Evolutionary conservation across 192 early-diverging fungal species (phyloP).

Genomic region (Linnemannia schmuckeri): DNA sequence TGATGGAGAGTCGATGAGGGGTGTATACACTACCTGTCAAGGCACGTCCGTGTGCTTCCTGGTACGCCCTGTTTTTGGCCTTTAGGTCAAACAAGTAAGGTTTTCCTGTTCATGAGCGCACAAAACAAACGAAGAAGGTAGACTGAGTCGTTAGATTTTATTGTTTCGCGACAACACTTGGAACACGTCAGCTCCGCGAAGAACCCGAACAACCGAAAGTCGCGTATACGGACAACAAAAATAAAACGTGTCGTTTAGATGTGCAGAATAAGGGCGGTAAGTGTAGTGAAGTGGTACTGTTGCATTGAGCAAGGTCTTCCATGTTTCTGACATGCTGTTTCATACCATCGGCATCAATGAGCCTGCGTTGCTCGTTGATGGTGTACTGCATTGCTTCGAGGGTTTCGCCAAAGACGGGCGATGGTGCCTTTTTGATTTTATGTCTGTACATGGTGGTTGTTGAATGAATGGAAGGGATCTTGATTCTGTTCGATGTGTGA

Average conservation of each 20-base stretch:
- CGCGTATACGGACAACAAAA: not conserved
- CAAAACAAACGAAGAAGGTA: too few species aligned
- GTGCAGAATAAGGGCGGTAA: not conserved
- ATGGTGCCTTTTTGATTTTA: slow-evolving; percentile 22
- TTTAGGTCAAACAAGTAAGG: slow-evolving; percentile 36
- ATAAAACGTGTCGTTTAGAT: not conserved
- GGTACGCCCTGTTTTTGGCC: slow-evolving; percentile 38
- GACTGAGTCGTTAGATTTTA: not conserved
- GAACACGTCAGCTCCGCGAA: not conserved
- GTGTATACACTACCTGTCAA: slow-evolving; percentile 15
- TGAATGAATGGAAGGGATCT: slow-evolving; percentile 1
- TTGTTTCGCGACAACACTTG: not conserved
- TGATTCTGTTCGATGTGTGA: not conserved
- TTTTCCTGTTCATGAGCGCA: slow-evolving; percentile 2
- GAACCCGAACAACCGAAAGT: too few species aligned
- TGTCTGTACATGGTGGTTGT: slow-evolving; percentile 36
- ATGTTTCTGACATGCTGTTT: not conserved
- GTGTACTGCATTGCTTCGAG: slow-evolving; percentile 27
- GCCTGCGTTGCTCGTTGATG: slow-evolving; percentile 16
- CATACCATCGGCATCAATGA: slow-evolving; percentile 27
- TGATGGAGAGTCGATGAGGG: not conserved
- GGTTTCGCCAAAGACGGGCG: slow-evolving; percentile 21
- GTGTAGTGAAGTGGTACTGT: not conserved
- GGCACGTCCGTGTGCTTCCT: slow-evolving; percentile 36
- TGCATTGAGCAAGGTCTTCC: not conserved